Evolutionary conservation across 176 grass and related monocot species (phyloP).

Genomic region (Paspalum notatum): DNA sequence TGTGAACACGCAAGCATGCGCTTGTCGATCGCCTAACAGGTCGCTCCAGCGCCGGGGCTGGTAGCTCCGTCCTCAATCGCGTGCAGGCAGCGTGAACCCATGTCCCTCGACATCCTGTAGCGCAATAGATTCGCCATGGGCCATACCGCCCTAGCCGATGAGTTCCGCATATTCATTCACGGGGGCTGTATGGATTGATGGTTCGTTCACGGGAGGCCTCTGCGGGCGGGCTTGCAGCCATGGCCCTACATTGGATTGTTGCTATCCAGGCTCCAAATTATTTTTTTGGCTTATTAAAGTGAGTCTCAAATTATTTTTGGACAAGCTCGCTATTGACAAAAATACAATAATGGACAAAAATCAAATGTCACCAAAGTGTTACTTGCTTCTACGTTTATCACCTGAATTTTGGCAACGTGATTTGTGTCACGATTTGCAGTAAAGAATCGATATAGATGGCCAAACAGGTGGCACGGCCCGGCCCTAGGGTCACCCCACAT

Average conservation of each 20-base stretch:
- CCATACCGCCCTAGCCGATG: neutral
- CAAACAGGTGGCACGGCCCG: too few relatives aligned
- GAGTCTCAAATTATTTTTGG: neutral
- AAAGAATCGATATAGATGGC: too few relatives aligned
- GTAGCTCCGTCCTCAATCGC: neutral
- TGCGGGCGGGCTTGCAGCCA: neutral
- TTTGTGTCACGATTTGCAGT: too few relatives aligned
- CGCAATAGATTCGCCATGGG: neutral
- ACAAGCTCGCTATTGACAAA: too few relatives aligned
- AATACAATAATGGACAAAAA: too few relatives aligned
- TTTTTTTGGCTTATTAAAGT: neutral
- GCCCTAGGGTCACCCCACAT: too few relatives aligned
- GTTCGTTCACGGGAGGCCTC: neutral
- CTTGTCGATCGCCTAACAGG: neutral
- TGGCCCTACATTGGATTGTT: neutral
- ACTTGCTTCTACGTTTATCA: too few relatives aligned
- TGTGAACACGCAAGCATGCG: slow-evolving; percentile 10
- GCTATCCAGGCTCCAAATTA: neutral
- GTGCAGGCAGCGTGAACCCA: neutral
- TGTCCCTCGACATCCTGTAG: neutral
- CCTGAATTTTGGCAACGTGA: too few relatives aligned
- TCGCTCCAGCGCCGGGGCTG: neutral
- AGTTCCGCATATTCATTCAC: neutral
- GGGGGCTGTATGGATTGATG: neutral
- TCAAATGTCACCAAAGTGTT: too few relatives aligned